Percentiles rank a stretch among this genome's conserved stretches.
phyloP scores from a whole-genome alignment of 768 basidiomycete species.

The Artomyces pyxidatus region DNA sequence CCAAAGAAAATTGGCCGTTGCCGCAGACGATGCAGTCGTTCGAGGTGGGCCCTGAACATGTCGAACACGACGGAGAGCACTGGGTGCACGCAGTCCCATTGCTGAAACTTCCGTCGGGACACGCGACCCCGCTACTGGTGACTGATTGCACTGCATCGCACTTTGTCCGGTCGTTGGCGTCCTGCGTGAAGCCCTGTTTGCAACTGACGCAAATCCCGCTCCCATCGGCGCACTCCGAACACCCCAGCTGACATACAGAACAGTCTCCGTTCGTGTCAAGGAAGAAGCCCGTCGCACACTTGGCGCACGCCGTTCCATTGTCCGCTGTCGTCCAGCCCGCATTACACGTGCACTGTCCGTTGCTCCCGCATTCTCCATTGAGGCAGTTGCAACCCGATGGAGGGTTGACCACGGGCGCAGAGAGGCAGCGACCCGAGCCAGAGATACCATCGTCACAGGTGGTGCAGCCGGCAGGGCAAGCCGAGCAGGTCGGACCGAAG shows the following conservation, averaged over 20 bases:
- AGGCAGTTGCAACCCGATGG: constrained; percentile 72
- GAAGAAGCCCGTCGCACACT: constrained; percentile 74
- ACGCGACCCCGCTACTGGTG: constrained; percentile 44
- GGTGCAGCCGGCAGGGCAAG: constrained; percentile 62
- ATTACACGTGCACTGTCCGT: constrained; percentile 69
- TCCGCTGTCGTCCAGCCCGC: constrained; percentile 63
- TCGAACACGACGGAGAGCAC: constrained; percentile 61
- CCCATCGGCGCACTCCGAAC: constrained; percentile 56
- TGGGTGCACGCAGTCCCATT: constrained; percentile 43
- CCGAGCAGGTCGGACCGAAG: constrained; percentile 65
- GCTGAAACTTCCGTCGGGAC: constrained; percentile 61
- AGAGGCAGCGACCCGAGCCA: constrained; percentile 68
- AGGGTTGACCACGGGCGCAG: constrained; percentile 37
- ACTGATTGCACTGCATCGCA: constrained; percentile 49
- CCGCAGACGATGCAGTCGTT: constrained; percentile 68
- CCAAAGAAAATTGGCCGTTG: constrained; percentile 49
- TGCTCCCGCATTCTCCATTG: constrained; percentile 66
- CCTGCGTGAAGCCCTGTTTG: constrained; percentile 58
- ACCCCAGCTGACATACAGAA: constrained; percentile 67
- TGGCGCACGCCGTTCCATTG: constrained; percentile 71
- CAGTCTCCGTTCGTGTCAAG: constrained; percentile 60
- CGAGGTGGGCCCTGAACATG: constrained; percentile 61
- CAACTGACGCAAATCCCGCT: constrained; percentile 70
- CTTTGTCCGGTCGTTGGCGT: constrained; percentile 55
- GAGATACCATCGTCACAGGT: constrained; percentile 74